phyloP scores from a whole-genome alignment of 1,284 basidiomycete species.

The Cerrena zonata region DNA sequence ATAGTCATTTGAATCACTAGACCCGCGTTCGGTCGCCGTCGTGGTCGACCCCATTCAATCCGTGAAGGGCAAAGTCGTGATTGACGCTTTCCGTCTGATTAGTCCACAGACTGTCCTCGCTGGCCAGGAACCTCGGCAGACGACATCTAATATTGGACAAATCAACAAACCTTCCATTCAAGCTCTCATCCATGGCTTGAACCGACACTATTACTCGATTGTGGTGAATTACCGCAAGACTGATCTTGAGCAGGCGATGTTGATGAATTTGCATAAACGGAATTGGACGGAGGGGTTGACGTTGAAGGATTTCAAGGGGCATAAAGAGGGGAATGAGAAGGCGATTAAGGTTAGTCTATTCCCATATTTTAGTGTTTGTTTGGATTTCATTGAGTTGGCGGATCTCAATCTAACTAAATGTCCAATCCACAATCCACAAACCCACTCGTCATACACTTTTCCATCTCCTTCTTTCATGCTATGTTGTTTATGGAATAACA shows the following conservation, averaged over 20 bases:
- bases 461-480: background rate
- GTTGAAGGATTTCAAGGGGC: slow-evolving; percentile 79
- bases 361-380: no score
- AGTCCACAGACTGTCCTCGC: slow-evolving; percentile 80
- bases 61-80: slow-evolving; percentile 97
- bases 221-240: slow-evolving; percentile 96
- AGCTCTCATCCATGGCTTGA: slow-evolving; percentile 90
- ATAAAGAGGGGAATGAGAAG: slow-evolving; percentile 83
- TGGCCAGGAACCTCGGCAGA: slow-evolving; percentile 93
- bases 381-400: no score
- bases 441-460: background rate
- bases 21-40: slow-evolving; percentile 92
- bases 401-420: no score
- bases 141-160: slow-evolving; percentile 97
- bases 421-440: no score
- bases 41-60: slow-evolving; percentile 99
- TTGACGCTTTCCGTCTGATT: slow-evolving; percentile 97
- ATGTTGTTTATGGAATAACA: background rate
- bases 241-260: slow-evolving; percentile 94
- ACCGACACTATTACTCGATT: slow-evolving; percentile 94
- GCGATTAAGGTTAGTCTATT: slow-evolving; percentile 81
- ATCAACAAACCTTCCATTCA: slow-evolving; percentile 99
- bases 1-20: slow-evolving; percentile 95
- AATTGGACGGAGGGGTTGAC: slow-evolving; percentile 97
- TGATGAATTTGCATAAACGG: slow-evolving; percentile 94